Evolutionary conservation across 2,329 filamentous ascomycete genomes (phyloP).

Genomic region (Sporothrix dimorphospora): DNA sequence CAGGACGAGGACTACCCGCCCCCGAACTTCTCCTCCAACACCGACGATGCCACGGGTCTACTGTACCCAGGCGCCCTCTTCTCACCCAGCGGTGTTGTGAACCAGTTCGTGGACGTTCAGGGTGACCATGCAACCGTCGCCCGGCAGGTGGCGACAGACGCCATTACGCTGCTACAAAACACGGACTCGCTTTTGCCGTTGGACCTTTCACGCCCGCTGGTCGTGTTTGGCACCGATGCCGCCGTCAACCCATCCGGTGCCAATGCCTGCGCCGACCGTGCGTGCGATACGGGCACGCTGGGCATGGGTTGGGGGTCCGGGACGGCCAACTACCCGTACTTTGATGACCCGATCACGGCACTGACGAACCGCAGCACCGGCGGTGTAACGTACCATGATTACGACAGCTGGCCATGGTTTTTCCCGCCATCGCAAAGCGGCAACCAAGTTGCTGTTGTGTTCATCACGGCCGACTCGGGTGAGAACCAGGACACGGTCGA

Average conservation of each 20-base stretch:
- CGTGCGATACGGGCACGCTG: constrained; percentile 64
- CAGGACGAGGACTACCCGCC: constrained; percentile 56
- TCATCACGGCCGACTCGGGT: constrained; percentile 66
- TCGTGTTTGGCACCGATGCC: constrained; percentile 66
- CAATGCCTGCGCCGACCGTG: constrained; percentile 65
- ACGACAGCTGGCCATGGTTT: constrained; percentile 64
- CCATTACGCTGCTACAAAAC: constrained; percentile 72
- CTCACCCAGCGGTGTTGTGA: constrained; percentile 65
- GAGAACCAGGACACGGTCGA: constrained; percentile 64
- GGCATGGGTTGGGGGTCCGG: constrained; percentile 72
- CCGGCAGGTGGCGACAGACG: constrained; percentile 56
- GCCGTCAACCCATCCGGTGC: constrained; percentile 63
- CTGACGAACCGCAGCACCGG: constrained; percentile 60
- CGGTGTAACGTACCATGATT: constrained; percentile 59
- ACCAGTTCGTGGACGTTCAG: constrained; percentile 67
- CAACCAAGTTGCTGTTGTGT: constrained; percentile 59
- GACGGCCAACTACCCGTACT: constrained; percentile 64
- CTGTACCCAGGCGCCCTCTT: constrained; percentile 62
- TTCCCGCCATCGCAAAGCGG: constrained; percentile 46
- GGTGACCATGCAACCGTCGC: constrained; percentile 61
- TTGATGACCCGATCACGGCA: constrained; percentile 66
- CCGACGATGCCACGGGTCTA: constrained; percentile 56
- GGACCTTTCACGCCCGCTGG: constrained; percentile 58
- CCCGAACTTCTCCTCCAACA: constrained; percentile 59
- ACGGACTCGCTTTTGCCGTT: constrained; percentile 53